Percentiles rank a stretch among this genome's conserved stretches.
Evolutionary conservation across 805 yeast species (phyloP).

Genomic region (Candida ipomoeae): DNA sequence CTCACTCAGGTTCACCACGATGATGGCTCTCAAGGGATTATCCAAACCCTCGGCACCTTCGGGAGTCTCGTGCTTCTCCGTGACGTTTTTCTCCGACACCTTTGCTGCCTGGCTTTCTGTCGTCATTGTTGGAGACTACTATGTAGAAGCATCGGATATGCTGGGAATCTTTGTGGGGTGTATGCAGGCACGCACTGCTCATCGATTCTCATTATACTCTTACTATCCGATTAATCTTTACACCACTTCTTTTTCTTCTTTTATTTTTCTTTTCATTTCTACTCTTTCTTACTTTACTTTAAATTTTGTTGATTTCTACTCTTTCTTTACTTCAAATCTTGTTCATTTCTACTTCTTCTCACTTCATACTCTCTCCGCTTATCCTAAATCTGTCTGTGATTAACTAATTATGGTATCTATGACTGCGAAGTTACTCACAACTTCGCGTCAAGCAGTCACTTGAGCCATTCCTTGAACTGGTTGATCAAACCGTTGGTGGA

Average conservation of each 20-base stretch:
- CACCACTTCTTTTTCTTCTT: too few relatives aligned
- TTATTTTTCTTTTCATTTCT: too few relatives aligned
- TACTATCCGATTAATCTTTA: too few relatives aligned
- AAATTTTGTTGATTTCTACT: neutral
- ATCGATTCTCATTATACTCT: neutral
- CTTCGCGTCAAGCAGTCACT: constrained; percentile 13
- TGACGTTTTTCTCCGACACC: neutral
- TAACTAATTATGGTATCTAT: too few relatives aligned
- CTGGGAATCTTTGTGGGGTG: neutral
- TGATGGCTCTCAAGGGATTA: constrained; percentile 43
- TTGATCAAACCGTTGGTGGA: constrained; percentile 92
- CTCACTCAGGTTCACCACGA: constrained; percentile 36
- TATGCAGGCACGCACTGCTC: constrained; percentile 1
- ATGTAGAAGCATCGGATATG: neutral
- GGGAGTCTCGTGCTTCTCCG: constrained; percentile 1
- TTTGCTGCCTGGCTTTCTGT: neutral
- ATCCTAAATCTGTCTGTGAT: neutral
- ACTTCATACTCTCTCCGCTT: too few relatives aligned
- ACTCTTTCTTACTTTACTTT: neutral
- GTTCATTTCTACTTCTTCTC: neutral
- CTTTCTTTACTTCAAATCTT: neutral
- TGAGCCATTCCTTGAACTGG: constrained; percentile 85
- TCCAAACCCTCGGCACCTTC: constrained; percentile 34
- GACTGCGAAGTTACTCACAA: neutral
- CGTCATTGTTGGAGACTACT: neutral